Evolutionary conservation across 164 flowering plant genomes (phyloP), one percentile per base, ranked within the genome.

Genomic region (Dillenia turbinata): DNA sequence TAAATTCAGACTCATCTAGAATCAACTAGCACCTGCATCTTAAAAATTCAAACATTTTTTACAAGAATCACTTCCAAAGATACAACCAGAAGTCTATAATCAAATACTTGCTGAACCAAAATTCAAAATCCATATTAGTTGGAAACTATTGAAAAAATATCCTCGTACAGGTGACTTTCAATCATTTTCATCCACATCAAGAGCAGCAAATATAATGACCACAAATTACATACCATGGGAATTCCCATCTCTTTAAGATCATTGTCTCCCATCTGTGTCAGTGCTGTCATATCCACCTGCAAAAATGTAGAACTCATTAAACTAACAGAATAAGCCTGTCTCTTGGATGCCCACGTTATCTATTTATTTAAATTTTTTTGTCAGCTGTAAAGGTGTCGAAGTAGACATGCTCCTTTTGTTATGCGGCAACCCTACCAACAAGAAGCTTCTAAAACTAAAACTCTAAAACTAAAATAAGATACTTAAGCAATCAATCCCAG

Each of bases 231-330:
- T 84, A 89, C 97, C 96, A 92, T 92, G 47, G 97, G 97, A 59
- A 92, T 82, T 56, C 90, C 92, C 64, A 92, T 67, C 67, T 87
- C 90, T 75, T 86, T 92, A 58, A 87, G 85, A 69, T 92, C 97
- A 68, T 61, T 64, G 54, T 89, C 97, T 43, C 92, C 79, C 94
- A 89, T 85, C 67, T 87, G 97, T 80, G 68, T 87, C 80, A 92
- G 67, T 33, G 90, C 81, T 69, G 86, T 56, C 90, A 88, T 78
- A 73, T 89, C 97, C 69, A 92, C 89, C 97, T 87, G 80, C 22
- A 61, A 22, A 55, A 55, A 13, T 65, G 16, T 66, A 58, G 13
- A 52, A 12, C 40, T 33, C 40, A 33, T 33, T 33, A 33, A 33
- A 33, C 40, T 33, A 4, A 33, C 40, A 33, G 40, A 33, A 33